Percentiles rank a stretch among this genome's conserved stretches.
phyloP scores from a whole-genome alignment of 2,329 filamentous ascomycete genomes.

The Cordyceps cicadae region DNA sequence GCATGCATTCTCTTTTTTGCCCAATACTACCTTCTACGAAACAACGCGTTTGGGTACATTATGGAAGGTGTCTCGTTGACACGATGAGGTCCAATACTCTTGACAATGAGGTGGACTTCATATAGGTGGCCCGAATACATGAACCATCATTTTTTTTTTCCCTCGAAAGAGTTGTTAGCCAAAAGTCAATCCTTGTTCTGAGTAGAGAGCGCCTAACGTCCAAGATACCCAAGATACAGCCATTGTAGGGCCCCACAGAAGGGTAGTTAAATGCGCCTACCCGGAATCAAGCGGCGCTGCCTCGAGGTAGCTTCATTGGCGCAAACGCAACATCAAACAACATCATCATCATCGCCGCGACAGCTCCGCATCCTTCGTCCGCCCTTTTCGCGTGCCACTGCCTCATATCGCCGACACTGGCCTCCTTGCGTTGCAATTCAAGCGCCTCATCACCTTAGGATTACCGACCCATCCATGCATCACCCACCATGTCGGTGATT shows the following conservation, averaged over 20 bases:
- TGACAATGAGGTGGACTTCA: too few species aligned
- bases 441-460: neutral
- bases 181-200: too few species aligned
- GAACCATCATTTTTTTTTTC: too few species aligned
- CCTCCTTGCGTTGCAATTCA: neutral
- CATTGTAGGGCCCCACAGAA: constrained; percentile 2
- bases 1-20: neutral
- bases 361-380: neutral
- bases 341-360: neutral
- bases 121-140: too few species aligned
- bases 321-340: constrained; percentile 1
- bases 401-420: neutral
- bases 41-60: too few species aligned
- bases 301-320: neutral
- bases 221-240: too few species aligned
- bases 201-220: too few species aligned
- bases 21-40: too few species aligned
- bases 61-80: too few species aligned
- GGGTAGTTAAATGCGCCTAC: neutral
- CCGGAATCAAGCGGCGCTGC: neutral
- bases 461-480: neutral
- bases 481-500: constrained; percentile 49
- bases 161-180: too few species aligned
- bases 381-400: neutral
- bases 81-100: too few species aligned